Evolutionary conservation across 2,329 filamentous ascomycete genomes (phyloP), one percentile per base, ranked within the genome.

Genomic region (Ilyonectria mors-panacis): DNA sequence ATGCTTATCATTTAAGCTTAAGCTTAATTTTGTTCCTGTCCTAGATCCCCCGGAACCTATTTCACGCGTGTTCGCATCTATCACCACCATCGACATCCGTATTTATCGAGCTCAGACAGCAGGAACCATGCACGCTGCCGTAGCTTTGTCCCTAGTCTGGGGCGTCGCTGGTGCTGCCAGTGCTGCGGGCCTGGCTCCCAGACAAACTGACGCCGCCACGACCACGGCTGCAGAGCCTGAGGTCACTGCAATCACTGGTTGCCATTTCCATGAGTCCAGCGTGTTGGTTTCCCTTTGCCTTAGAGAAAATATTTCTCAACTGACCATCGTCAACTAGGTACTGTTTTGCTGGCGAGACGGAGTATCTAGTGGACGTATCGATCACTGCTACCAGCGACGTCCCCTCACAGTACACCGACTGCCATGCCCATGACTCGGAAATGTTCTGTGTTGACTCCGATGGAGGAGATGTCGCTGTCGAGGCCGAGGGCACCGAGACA

Each of bases 341-440:
- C 68, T 87, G 85, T 70, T 78, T 85, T 71, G 82, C 79, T 44
- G 82, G 80, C 51, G 75, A 78, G 10, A 79, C 79, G 0, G 84
- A 86, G 73, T 86, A 83, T 60, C 70, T 79, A 39, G 80, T 86
- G 23, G 80, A 81, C 56, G 80, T 83, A 3, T 84, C 85, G 7
- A 81, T 83, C 3, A 92, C 87, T 4, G 84, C 84, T 19, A 89
- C 86, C 1, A 84, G 85, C 51, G 85, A 86, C 55, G 78, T 89
- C 19, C 89, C 91, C 1, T 82, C 89, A 0, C 80, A 86, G 59
- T 93, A 89, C 73, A 92, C 90, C 0, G 88, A 80, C 61, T 93
- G 92, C 75, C 91, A 94, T 76, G 73, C 80, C 1, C 91, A 93
- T 78, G 89, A 82, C 17, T 74, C 78, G 4, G 84, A 89, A 51